Base-by-base conservation (phyloP, 176 grass and related monocot genomes). In the Guadua angustifolia region DNA sequence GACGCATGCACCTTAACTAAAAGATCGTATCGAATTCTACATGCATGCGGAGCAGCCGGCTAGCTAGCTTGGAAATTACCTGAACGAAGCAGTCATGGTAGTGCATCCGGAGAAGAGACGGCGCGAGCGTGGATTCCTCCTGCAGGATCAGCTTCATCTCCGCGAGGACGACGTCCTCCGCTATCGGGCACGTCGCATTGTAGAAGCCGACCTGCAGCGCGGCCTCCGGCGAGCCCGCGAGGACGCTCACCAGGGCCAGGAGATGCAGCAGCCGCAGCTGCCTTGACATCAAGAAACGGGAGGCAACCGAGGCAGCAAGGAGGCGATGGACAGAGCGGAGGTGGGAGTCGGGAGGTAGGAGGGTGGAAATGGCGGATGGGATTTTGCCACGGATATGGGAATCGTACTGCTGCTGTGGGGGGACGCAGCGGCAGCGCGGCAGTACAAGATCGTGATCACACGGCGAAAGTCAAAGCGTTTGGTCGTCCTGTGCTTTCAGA, bases 51-150 rank as follows among this genome's bases (percentile, higher is more conserved):
- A 24, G 18, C 29, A 0, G 29, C 35, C 35, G 35, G 35, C 5
- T 19, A 24, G 33, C 53, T 62, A 8, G 5, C 16, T 5, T 4
- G 22, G 1, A 29, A 14, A 5, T 22, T 42, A 86, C 88, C 80
- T 82, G 78, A 7, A 92, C 87, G 69, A 92, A 92, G 87, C 90
- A 92, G 78, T 92, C 87, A 55, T 92, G 90, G 86, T 88, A 92
- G 80, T 92, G 90, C 90, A 92, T 86, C 81, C 90, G 90, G 47
- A 92, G 90, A 83, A 92, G 86, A 0, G 90, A 67, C 46, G 90
- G 87, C 62, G 83, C 73, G 0, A 89, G 82, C 43, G 86, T 86
- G 19, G 73, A 5, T 46, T 92, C 90, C 25, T 92, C 82, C 45
- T 66, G 36, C 1, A 88, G 78, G 32, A 92, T 56, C 55, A 35